A percentile compares a stretch with the other conserved stretches of the same genome.
Conservation (phyloP, 208 protist genomes). For the Novymonas esmeraldas region DNA sequence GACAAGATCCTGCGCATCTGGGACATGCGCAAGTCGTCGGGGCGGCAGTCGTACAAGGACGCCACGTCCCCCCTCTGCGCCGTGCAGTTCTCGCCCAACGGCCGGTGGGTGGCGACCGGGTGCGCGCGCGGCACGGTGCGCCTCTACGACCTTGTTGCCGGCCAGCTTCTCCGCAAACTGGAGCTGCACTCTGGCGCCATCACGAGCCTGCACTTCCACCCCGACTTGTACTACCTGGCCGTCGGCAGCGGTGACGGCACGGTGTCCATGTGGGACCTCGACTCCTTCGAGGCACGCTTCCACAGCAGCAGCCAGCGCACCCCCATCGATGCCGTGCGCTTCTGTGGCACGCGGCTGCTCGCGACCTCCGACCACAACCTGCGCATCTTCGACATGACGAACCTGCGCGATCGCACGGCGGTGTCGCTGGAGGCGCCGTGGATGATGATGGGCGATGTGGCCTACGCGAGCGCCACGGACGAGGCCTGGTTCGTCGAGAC, state of each 20-base stretch:
- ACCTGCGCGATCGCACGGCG: slow-evolving; percentile 44
- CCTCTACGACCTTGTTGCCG: slow-evolving; percentile 70
- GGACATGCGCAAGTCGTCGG: slow-evolving; percentile 80
- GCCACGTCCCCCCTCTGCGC: slow-evolving; percentile 57
- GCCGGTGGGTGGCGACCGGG: slow-evolving; percentile 69
- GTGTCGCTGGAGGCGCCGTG: slow-evolving; percentile 57
- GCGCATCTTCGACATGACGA: slow-evolving; percentile 53
- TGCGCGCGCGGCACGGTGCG: slow-evolving; percentile 74
- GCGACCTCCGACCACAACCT: slow-evolving; percentile 57
- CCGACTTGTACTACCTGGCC: slow-evolving; percentile 67
- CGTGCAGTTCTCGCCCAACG: slow-evolving; percentile 76
- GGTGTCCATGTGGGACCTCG: slow-evolving; percentile 74
- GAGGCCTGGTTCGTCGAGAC: slow-evolving; percentile 79
- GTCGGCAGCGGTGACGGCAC: slow-evolving; percentile 79
- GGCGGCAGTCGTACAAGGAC: slow-evolving; percentile 77
- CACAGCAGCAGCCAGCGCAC: slow-evolving; percentile 49
- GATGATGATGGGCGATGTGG: slow-evolving; percentile 70
- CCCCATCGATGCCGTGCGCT: slow-evolving; percentile 64
- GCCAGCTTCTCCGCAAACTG: slow-evolving; percentile 49
- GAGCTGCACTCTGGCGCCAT: slow-evolving; percentile 68
- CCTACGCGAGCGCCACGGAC: slow-evolving; percentile 55
- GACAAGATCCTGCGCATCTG: slow-evolving; percentile 84
- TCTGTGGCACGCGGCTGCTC: slow-evolving; percentile 70
- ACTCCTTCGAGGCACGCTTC: slow-evolving; percentile 62
- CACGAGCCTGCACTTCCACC: slow-evolving; percentile 83